phyloP scores from a whole-genome alignment of 345 rosid species.

The Turritis glabra region DNA sequence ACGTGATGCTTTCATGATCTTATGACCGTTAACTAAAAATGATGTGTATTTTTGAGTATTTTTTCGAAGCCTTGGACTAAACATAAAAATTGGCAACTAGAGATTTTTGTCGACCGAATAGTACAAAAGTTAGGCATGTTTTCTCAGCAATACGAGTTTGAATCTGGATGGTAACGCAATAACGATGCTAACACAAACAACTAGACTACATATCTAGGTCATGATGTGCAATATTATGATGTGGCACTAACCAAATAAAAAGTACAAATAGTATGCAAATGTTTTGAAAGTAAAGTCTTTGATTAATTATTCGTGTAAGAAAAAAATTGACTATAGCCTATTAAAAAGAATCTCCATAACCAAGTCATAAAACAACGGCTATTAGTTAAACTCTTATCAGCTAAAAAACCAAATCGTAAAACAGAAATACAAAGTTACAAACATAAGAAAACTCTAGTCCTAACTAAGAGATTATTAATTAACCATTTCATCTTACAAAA shows the following conservation, averaged over 20 bases:
- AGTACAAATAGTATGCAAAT: background rate
- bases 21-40: background rate
- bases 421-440: too few species aligned
- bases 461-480: background rate
- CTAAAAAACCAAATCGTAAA: too few species aligned
- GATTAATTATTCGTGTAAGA: background rate
- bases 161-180: too few species aligned
- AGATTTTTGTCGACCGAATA: background rate
- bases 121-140: too few species aligned
- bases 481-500: too few species aligned
- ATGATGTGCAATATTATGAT: too few species aligned
- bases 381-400: background rate
- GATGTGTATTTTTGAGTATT: background rate
- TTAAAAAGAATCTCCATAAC: background rate
- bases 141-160: too few species aligned
- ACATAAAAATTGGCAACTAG: background rate
- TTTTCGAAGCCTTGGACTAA: background rate
- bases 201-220: too few species aligned
- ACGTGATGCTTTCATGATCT: constrained; percentile 25
- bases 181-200: background rate
- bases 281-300: background rate
- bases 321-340: too few species aligned
- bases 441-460: too few species aligned
- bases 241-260: too few species aligned
- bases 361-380: background rate